Evolutionary conservation across 2,329 filamentous ascomycete genomes (phyloP).

Genomic region (Penicillium hesseltinei): DNA sequence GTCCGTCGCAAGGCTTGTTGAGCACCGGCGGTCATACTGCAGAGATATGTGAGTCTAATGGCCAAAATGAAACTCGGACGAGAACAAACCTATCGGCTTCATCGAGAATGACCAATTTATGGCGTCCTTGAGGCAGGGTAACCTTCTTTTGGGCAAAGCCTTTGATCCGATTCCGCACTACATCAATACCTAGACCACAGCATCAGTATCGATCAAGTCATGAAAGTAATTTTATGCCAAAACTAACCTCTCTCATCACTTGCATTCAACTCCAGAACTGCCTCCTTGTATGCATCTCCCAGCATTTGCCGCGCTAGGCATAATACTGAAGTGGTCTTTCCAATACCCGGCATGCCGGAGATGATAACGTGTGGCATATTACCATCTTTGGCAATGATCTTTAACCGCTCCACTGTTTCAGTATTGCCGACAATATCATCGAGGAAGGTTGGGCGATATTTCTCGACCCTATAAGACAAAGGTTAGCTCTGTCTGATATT

Average conservation of each 20-base stretch:
- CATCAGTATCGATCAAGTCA: neutral
- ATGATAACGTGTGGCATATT: constrained; percentile 99
- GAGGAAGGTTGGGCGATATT: constrained; percentile 91
- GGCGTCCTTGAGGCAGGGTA: constrained; percentile 81
- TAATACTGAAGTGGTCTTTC: constrained; percentile 93
- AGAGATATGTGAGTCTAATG: constrained; percentile 1
- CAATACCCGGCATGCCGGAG: constrained; percentile 98
- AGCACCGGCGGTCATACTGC: constrained; percentile 89
- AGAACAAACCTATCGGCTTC: constrained; percentile 74
- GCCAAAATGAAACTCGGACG: neutral
- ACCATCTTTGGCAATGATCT: constrained; percentile 96
- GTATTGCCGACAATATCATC: constrained; percentile 98
- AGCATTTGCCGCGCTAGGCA: constrained; percentile 89
- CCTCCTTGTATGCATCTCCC: constrained; percentile 94
- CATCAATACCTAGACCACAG: constrained; percentile 71
- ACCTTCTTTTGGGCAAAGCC: constrained; percentile 99
- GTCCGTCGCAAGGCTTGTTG: constrained; percentile 92
- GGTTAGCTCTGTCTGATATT: constrained; percentile 13
- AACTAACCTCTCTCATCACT: constrained; percentile 79
- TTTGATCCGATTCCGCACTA: constrained; percentile 96
- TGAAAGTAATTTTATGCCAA: neutral
- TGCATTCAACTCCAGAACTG: constrained; percentile 92
- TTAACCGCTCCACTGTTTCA: constrained; percentile 93
- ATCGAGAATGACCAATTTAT: constrained; percentile 96
- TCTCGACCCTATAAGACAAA: constrained; percentile 76